Conservation (phyloP, 306 rosid genomes). For the Prunus salicina region DNA sequence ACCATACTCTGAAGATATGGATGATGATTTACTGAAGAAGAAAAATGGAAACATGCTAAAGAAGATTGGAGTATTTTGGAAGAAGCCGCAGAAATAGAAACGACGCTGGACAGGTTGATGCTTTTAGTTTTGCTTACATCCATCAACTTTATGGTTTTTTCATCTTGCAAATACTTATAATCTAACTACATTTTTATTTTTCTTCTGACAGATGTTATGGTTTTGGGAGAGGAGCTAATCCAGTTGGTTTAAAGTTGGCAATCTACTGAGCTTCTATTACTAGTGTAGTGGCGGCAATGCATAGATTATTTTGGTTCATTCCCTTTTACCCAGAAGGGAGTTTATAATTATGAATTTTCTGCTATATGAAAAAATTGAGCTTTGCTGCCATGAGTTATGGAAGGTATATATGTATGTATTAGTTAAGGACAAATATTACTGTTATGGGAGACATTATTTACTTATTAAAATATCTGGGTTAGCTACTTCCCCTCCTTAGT, state of each 20-base stretch:
- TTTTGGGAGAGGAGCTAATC: neutral
- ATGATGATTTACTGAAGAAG: constrained; percentile 81
- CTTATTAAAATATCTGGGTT: neutral
- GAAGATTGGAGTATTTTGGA: constrained; percentile 96
- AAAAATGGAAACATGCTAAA: constrained; percentile 92
- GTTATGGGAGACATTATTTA: constrained; percentile 5
- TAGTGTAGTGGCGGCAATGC: constrained; percentile 1
- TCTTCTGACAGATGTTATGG: constrained; percentile 5
- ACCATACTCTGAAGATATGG: constrained; percentile 56
- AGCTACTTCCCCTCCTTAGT: neutral
- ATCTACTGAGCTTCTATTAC: neutral
- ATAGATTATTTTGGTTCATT: neutral
- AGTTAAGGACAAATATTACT: neutral
- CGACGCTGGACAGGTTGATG: constrained; percentile 2
- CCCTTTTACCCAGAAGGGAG: neutral
- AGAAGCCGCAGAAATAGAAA: constrained; percentile 81
- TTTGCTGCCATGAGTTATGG: neutral
- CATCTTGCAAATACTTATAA: neutral
- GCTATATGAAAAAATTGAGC: neutral
- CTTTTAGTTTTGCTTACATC: neutral
- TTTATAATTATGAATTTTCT: constrained; percentile 12
- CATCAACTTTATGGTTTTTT: constrained; percentile 13
- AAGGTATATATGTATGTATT: constrained; percentile 4
- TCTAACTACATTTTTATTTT: neutral
- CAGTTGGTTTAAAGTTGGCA: constrained; percentile 4